These are phyloP conservation scores for Gloeopeniophorella convolvens DNA, from an alignment of 768 basidiomycete species.

Conservation along the genomic window DNA sequence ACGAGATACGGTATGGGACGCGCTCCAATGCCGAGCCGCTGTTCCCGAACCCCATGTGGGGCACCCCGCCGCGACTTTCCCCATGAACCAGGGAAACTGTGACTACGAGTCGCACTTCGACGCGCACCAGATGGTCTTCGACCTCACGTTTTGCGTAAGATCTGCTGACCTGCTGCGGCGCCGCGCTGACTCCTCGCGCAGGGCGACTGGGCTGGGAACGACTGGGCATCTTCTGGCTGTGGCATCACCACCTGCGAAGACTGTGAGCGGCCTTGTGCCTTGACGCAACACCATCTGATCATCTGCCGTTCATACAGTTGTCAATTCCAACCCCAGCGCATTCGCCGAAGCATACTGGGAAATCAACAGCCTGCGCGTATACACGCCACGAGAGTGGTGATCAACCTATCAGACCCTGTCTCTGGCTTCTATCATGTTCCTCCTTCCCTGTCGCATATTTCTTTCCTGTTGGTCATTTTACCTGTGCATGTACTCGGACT, in stretches of 20 bases:
- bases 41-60: not conserved
- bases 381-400: conserved; percentile 27
- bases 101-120: conserved; percentile 49
- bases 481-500: no score
- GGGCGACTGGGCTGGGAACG: conserved; percentile 18
- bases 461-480: no score
- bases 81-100: conserved; percentile 35
- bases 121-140: conserved; percentile 47
- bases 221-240: conserved; percentile 29
- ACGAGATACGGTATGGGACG: conserved; percentile 28
- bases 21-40: conserved; percentile 2
- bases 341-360: conserved; percentile 68
- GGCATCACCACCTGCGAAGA: conserved; percentile 34
- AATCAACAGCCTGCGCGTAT: conserved; percentile 54
- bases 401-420: not conserved
- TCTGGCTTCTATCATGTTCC: no score
- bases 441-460: no score
- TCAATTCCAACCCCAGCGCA: conserved; percentile 49
- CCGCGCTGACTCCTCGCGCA: not conserved
- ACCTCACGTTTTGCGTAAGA: conserved; percentile 56
- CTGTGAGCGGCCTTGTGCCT: conserved; percentile 33
- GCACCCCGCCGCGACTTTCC: conserved; percentile 47
- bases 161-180: not conserved
- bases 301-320: conserved; percentile 33
- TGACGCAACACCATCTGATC: not conserved